A percentile compares a stretch with the other conserved stretches of the same genome.
These are phyloP conservation scores for Nannochloris sp. DNA, from an alignment of 139 green algal genomes.

Conservation along the genomic window DNA sequence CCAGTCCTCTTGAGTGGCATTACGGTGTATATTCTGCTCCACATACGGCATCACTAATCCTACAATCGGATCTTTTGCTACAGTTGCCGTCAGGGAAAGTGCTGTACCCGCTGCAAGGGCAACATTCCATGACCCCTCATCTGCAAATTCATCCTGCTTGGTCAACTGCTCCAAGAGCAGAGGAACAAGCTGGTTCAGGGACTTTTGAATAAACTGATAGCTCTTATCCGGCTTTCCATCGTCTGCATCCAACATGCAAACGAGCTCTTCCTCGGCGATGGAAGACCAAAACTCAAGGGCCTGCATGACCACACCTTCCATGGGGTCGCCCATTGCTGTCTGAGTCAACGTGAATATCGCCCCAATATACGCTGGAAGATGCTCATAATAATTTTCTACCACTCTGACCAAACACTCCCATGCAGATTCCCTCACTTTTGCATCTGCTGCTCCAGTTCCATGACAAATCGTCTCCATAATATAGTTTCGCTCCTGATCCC, in stretches of 20 bases:
- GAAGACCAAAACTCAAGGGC: slow-evolving; percentile 96
- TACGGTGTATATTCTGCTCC: slow-evolving; percentile 74
- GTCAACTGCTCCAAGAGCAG: slow-evolving; percentile 90
- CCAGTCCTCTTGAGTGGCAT: slow-evolving; percentile 68
- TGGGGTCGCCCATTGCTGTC: slow-evolving; percentile 62
- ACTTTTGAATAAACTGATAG: slow-evolving; percentile 81
- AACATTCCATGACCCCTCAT: slow-evolving; percentile 86
- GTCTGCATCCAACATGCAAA: slow-evolving; percentile 30
- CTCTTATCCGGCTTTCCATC: neutral
- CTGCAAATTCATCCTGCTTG: slow-evolving; percentile 94
- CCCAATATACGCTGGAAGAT: slow-evolving; percentile 87
- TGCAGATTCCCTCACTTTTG: slow-evolving; percentile 61
- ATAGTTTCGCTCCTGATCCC: slow-evolving; percentile 86
- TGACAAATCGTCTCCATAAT: slow-evolving; percentile 91
- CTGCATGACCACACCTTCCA: slow-evolving; percentile 84
- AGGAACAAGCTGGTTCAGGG: slow-evolving; percentile 69
- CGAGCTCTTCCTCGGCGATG: slow-evolving; percentile 71
- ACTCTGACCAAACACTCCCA: slow-evolving; percentile 93
- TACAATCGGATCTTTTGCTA: slow-evolving; percentile 70
- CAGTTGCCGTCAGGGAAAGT: slow-evolving; percentile 70
- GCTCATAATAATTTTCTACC: slow-evolving; percentile 81
- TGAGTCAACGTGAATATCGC: slow-evolving; percentile 89
- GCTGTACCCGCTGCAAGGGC: slow-evolving; percentile 83
- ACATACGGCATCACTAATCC: slow-evolving; percentile 77
- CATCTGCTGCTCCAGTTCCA: slow-evolving; percentile 49